Evolutionary conservation across 257 asterid genomes (phyloP).

Genomic region (Ehretia macrophylla): DNA sequence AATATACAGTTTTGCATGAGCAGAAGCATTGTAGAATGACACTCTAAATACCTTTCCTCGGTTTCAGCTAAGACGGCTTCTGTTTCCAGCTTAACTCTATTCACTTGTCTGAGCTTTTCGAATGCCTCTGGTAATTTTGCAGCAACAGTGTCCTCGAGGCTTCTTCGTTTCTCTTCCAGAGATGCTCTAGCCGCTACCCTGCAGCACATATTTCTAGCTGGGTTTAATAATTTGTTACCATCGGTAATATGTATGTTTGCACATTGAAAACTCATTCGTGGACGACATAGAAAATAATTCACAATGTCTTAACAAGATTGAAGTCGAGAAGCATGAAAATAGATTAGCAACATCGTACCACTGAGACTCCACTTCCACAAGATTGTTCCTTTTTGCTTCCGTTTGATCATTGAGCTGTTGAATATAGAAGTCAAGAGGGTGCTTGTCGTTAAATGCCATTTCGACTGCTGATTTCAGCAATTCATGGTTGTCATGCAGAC

Average conservation of each 20-base stretch:
- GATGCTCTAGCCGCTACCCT: conserved; percentile 42
- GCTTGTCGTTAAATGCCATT: conserved; percentile 37
- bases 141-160: conserved; percentile 35
- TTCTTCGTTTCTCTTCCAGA: conserved; percentile 43
- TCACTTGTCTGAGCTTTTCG: conserved; percentile 36
- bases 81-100: conserved; percentile 39
- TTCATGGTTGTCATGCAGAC: conserved; percentile 31
- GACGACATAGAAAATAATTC: too few relatives aligned
- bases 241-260: background rate
- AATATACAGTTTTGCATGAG: background rate
- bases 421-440: conserved; percentile 33
- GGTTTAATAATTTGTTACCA: conserved; percentile 7
- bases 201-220: conserved; percentile 22
- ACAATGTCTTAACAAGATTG: too few relatives aligned
- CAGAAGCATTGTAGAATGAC: background rate
- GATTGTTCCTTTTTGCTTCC: conserved; percentile 38
- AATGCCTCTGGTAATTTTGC: conserved; percentile 40
- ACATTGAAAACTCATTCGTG: background rate
- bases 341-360: conserved; percentile 37
- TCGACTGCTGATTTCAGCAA: conserved; percentile 41
- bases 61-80: conserved; percentile 38
- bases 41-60: conserved; percentile 39
- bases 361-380: conserved; percentile 43
- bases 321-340: background rate
- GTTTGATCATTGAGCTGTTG: conserved; percentile 43